Evolutionary conservation across 2,329 filamentous ascomycete genomes (phyloP).

Genomic region (Colletotrichum theobromicola): DNA sequence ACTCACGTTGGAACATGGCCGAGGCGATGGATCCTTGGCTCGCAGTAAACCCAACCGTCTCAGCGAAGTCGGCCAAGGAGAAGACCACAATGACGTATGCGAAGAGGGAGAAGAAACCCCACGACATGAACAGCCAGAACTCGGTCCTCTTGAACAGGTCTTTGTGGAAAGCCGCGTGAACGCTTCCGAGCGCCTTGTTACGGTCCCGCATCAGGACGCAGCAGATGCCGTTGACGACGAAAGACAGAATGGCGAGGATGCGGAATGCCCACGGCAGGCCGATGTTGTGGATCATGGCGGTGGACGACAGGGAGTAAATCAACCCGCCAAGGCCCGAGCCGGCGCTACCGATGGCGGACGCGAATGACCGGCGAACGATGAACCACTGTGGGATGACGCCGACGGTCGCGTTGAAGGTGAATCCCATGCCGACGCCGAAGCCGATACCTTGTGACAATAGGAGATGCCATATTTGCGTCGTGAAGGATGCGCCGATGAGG

Average conservation of each 20-base stretch:
- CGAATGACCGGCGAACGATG: slow-evolving; percentile 68
- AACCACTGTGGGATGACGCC: slow-evolving; percentile 79
- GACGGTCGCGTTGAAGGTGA: slow-evolving; percentile 73
- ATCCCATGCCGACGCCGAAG: slow-evolving; percentile 81
- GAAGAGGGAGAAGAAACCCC: slow-evolving; percentile 74
- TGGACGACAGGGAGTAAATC: slow-evolving; percentile 69
- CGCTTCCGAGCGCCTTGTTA: slow-evolving; percentile 73
- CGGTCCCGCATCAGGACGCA: slow-evolving; percentile 71
- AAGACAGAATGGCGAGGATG: slow-evolving; percentile 67
- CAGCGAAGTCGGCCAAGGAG: slow-evolving; percentile 75
- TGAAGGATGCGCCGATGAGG: slow-evolving; percentile 74
- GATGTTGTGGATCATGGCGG: slow-evolving; percentile 70
- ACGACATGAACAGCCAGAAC: slow-evolving; percentile 69
- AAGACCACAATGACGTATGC: slow-evolving; percentile 81
- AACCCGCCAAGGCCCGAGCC: slow-evolving; percentile 79
- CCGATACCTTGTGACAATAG: slow-evolving; percentile 76
- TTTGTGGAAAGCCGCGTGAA: slow-evolving; percentile 70
- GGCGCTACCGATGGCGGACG: slow-evolving; percentile 71
- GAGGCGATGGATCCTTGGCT: slow-evolving; percentile 73
- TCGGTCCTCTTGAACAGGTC: slow-evolving; percentile 65
- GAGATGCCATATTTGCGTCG: slow-evolving; percentile 74
- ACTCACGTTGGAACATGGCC: slow-evolving; percentile 72
- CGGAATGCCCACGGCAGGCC: slow-evolving; percentile 72
- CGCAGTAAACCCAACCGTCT: slow-evolving; percentile 68
- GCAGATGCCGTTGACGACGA: slow-evolving; percentile 67